These are phyloP conservation scores for Eimeria brunetti DNA, from an alignment of 169 alveolate species.

Conservation along the genomic window DNA sequence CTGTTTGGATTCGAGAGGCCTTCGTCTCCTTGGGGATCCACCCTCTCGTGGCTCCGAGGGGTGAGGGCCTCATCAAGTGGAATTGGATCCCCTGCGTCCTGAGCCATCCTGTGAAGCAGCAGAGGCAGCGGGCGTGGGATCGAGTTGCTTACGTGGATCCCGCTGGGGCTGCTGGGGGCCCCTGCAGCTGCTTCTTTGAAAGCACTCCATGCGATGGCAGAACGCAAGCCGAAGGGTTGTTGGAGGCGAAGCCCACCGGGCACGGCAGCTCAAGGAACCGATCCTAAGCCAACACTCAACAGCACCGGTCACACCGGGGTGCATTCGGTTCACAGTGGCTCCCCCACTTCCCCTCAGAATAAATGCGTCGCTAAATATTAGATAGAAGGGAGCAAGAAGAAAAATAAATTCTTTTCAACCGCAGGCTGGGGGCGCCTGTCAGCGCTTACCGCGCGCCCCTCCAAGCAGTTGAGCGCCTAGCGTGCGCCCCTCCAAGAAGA, in stretches of 20 bases:
- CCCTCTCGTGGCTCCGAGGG: neutral
- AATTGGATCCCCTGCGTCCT: neutral
- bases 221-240: neutral
- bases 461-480: conserved; percentile 32
- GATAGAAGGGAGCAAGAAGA: neutral
- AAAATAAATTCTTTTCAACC: neutral
- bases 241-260: conserved; percentile 46
- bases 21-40: neutral
- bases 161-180: conserved; percentile 76
- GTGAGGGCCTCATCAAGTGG: conserved; percentile 13
- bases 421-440: conserved; percentile 4
- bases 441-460: conserved; percentile 31
- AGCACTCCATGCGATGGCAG: conserved; percentile 71
- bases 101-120: conserved; percentile 60
- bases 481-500: conserved; percentile 40
- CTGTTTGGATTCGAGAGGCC: neutral
- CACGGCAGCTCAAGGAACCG: neutral
- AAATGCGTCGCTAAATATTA: neutral
- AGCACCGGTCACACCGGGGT: neutral
- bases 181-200: conserved; percentile 60
- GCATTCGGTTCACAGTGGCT: conserved; percentile 26
- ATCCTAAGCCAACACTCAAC: neutral
- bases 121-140: conserved; percentile 67
- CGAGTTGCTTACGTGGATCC: conserved; percentile 54
- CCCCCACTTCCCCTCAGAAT: neutral